These are phyloP conservation scores for Pseudogymnoascus verrucosus DNA, from an alignment of 2,329 filamentous ascomycete species.

Conservation along the genomic window DNA sequence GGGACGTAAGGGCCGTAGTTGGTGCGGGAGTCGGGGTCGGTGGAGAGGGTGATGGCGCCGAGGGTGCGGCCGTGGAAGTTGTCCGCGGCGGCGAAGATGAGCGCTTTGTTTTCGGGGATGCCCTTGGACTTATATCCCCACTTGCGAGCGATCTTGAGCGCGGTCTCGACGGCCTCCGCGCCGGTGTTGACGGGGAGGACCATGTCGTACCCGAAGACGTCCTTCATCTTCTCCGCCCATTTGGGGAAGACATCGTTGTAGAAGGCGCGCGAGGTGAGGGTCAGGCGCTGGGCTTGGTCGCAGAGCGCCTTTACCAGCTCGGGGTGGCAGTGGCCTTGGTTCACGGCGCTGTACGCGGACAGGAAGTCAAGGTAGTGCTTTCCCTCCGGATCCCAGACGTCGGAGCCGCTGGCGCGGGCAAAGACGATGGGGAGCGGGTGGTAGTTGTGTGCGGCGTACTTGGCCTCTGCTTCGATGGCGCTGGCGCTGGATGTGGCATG, in stretches of 20 bases:
- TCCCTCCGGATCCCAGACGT: constrained; percentile 96
- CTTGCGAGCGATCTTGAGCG: constrained; percentile 91
- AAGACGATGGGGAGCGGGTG: constrained; percentile 95
- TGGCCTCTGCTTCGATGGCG: constrained; percentile 73
- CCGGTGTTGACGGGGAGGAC: constrained; percentile 97
- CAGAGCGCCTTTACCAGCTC: constrained; percentile 85
- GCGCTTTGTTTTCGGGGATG: constrained; percentile 73
- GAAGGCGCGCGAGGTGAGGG: constrained; percentile 89
- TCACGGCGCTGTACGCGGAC: constrained; percentile 95
- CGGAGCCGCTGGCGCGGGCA: constrained; percentile 71
- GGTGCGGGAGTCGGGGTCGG: constrained; percentile 83
- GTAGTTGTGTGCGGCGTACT: constrained; percentile 96
- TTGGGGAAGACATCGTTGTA: constrained; percentile 97
- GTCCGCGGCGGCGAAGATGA: constrained; percentile 76
- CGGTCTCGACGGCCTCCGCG: constrained; percentile 92
- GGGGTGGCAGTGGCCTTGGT: constrained; percentile 96
- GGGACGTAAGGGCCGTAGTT: constrained; percentile 97
- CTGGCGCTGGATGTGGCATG: constrained; percentile 71
- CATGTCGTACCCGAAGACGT: constrained; percentile 93
- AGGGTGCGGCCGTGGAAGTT: constrained; percentile 98
- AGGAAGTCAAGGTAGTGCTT: constrained; percentile 96
- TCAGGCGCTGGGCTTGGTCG: constrained; percentile 83
- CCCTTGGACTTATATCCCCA: constrained; percentile 97
- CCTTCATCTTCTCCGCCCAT: constrained; percentile 86
- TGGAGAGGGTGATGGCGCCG: constrained; percentile 89